Evolutionary conservation across 148 eudicot species (phyloP), one percentile per base, ranked within the genome.

Genomic region (Pouteria glomerata): DNA sequence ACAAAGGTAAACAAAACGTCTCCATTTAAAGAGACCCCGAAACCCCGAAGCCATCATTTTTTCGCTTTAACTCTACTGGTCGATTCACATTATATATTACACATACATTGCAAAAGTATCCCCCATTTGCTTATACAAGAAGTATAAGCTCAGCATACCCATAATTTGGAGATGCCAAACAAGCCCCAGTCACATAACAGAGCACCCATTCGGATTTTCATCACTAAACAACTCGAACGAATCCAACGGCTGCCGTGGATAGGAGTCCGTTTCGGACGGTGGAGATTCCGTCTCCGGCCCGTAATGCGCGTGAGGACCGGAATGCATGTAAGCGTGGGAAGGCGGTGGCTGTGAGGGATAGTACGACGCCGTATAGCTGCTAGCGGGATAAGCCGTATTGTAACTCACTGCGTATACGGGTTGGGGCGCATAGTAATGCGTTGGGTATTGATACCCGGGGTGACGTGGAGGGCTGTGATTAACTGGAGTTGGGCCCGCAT

Each of bases 151-250:
- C n/a, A 57, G 3, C 44, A 16, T 58, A 18, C 56, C 56, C 39
- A 8, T 21, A 1, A 48, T 48, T 48, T 18, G 52, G 52, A 34
- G n/a, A 61, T 61, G 30, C 7, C 21, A 34, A 23, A 0, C 65
- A 61, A 30, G 15, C 19, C 44, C 48, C 26, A 44, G 1, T 89
- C 66, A 92, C 89, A 85, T 85, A 52, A 88, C 33, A 1, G 77
- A 79, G 75, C 97, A 92, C 14, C 89, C 96, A 80, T 92, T 89
- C 0, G 97, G 96, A 64, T 92, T 92, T 37, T 92, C 97, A 64
- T 92, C 97, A 55, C 97, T 92, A 73, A 92, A 92, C 42, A 92
- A 56, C 80, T 92, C 96, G 50, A 89, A 85, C 57, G 96, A 75
- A 83, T 90, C 91, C 60, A 82, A 73, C 77, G 91, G 86, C 68